Percentiles rank a stretch among this genome's conserved stretches.
Conservation (phyloP, 2,329 filamentous ascomycete species). For the Fusarium algeriense region DNA sequence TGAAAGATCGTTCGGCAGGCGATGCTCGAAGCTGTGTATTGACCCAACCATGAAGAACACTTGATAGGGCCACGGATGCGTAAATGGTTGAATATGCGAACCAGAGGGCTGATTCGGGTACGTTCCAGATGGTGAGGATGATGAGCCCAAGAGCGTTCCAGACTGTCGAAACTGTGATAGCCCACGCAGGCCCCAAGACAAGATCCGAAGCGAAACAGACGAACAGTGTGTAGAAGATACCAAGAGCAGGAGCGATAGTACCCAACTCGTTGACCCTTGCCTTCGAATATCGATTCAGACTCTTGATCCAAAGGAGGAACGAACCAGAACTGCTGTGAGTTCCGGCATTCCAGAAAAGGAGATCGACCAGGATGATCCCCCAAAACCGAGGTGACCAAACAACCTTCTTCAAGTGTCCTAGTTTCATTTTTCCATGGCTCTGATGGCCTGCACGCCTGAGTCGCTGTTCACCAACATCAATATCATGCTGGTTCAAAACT, state of each 20-base stretch:
- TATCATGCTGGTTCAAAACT: constrained; percentile 60
- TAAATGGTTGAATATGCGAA: constrained; percentile 60
- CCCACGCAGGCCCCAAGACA: constrained; percentile 64
- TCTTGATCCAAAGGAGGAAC: constrained; percentile 71
- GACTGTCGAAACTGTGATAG: constrained; percentile 63
- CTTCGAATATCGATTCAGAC: constrained; percentile 60
- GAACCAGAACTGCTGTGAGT: constrained; percentile 60
- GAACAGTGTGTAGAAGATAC: constrained; percentile 67
- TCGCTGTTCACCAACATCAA: constrained; percentile 59
- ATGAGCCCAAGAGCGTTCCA: constrained; percentile 66
- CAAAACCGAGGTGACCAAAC: too few relatives aligned
- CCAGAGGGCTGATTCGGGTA: constrained; percentile 58
- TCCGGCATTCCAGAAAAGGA: constrained; percentile 69
- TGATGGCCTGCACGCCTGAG: constrained; percentile 59
- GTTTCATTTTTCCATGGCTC: constrained; percentile 52
- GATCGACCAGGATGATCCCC: constrained; percentile 61
- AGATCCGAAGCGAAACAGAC: constrained; percentile 68
- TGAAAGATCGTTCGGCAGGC: constrained; percentile 61
- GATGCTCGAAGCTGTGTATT: constrained; percentile 62
- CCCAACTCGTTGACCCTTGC: constrained; percentile 64
- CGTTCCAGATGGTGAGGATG: constrained; percentile 68
- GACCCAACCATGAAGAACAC: constrained; percentile 68
- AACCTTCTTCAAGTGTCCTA: constrained; percentile 50
- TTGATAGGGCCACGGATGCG: constrained; percentile 64
- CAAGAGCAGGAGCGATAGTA: constrained; percentile 64